phyloP scores from a whole-genome alignment of 164 flowering plant genomes.

The Echeveria elegans region DNA sequence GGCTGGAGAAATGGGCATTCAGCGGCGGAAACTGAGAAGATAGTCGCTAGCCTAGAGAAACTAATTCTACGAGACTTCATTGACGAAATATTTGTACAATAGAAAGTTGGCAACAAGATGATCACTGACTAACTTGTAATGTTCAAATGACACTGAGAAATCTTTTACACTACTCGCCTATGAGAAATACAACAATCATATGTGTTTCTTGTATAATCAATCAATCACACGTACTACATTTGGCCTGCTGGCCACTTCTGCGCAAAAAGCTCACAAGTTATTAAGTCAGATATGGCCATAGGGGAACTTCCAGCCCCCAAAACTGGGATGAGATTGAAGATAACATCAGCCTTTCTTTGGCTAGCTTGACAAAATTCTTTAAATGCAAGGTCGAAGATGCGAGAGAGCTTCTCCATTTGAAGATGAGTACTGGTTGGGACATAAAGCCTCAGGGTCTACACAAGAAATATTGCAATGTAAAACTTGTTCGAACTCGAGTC shows the following conservation, averaged over 20 bases:
- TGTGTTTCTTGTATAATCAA: neutral
- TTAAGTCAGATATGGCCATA: slow-evolving; percentile 39
- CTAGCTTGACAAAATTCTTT: slow-evolving; percentile 40
- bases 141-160: neutral
- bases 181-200: neutral
- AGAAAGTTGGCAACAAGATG: neutral
- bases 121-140: neutral
- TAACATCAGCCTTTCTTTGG: slow-evolving; percentile 22
- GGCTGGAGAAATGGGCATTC: neutral
- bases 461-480: slow-evolving; percentile 10
- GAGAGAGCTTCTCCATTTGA: slow-evolving; percentile 28
- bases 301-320: slow-evolving; percentile 63
- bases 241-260: neutral
- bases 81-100: neutral
- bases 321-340: slow-evolving; percentile 76
- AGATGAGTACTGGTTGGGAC: slow-evolving; percentile 32
- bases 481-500: neutral
- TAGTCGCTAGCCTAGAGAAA: neutral
- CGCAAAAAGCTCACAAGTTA: slow-evolving; percentile 80
- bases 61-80: slow-evolving; percentile 1
- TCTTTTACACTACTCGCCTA: neutral
- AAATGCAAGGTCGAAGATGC: slow-evolving; percentile 35
- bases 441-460: slow-evolving; percentile 69
- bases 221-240: neutral
- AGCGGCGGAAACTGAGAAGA: neutral